Conservation (phyloP, 1,284 basidiomycete species). For the Cryptococcus amylolentus region DNA sequence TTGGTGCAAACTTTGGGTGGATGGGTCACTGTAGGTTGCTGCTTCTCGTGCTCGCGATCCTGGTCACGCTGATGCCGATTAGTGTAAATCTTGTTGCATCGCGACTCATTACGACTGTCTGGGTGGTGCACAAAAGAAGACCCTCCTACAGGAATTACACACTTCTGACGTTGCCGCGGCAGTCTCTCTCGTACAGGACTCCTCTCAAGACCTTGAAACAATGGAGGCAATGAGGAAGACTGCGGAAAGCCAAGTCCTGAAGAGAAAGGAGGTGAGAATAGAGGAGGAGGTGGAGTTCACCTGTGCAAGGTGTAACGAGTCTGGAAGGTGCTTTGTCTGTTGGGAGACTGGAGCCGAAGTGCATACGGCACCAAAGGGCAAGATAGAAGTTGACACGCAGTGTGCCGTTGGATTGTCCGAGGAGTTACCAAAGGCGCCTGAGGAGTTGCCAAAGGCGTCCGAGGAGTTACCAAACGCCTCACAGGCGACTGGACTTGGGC, state of each 20-base stretch:
- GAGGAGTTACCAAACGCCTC: too few species aligned
- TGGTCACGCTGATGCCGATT: background rate
- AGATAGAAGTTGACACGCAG: background rate
- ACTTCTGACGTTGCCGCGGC: conserved; percentile 45
- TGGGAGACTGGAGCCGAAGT: conserved; percentile 47
- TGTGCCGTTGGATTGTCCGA: background rate
- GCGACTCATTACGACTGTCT: conserved; percentile 76
- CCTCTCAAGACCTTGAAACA: background rate
- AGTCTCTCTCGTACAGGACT: too few species aligned
- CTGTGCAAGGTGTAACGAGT: conserved; percentile 70
- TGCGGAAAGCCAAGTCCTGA: conserved; percentile 8
- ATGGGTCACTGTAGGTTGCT: conserved; percentile 61
- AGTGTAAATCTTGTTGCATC: conserved; percentile 72
- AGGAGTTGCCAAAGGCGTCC: too few species aligned
- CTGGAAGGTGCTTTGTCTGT: conserved; percentile 73
- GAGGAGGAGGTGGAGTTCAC: conserved; percentile 71
- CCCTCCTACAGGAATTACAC: conserved; percentile 64
- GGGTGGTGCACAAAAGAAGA: conserved; percentile 61
- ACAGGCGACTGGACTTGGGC: background rate
- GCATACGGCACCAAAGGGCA: background rate
- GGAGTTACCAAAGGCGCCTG: too few species aligned
- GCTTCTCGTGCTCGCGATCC: background rate
- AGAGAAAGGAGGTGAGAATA: conserved; percentile 50
- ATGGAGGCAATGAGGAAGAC: background rate
- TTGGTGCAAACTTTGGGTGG: conserved; percentile 62